These are phyloP conservation scores for Strobilomyces echinocephalus DNA, from an alignment of 768 basidiomycete genomes.

Conservation along the genomic window DNA sequence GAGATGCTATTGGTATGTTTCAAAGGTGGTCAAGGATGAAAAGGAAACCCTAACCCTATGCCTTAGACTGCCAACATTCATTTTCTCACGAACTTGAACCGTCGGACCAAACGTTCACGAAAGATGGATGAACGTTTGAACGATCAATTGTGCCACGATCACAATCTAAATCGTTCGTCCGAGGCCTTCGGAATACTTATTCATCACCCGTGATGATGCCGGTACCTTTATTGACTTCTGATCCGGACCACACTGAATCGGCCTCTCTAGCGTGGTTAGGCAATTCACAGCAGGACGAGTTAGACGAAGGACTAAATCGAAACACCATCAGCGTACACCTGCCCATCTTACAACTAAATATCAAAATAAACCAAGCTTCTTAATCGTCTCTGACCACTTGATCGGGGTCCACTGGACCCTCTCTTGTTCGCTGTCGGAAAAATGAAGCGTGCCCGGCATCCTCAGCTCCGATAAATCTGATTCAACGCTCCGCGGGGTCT, in stretches of 20 bases:
- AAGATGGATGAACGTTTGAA: too few relatives aligned
- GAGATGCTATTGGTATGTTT: not conserved
- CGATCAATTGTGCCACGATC: too few relatives aligned
- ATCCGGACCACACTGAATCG: too few relatives aligned
- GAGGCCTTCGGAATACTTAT: not conserved
- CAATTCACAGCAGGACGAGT: too few relatives aligned
- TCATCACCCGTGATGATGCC: not conserved
- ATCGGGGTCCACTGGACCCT: not conserved
- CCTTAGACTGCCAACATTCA: not conserved
- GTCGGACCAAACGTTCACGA: too few relatives aligned
- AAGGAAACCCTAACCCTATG: constrained; percentile 15
- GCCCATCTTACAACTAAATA: constrained; percentile 5
- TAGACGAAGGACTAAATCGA: not conserved
- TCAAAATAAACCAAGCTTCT: constrained; percentile 23
- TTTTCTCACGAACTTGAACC: not conserved
- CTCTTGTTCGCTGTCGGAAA: constrained; percentile 11
- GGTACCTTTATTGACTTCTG: too few relatives aligned
- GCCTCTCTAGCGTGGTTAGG: too few relatives aligned
- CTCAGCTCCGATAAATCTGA: constrained; percentile 31
- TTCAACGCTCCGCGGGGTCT: constrained; percentile 23
- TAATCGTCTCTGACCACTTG: constrained; percentile 19
- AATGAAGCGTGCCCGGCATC: constrained; percentile 54
- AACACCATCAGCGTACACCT: not conserved
- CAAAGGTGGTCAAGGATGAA: not conserved
- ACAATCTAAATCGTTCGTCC: not conserved